Conservation (phyloP, 495 filamentous ascomycete genomes). For the Aspergillus sparsus region DNA sequence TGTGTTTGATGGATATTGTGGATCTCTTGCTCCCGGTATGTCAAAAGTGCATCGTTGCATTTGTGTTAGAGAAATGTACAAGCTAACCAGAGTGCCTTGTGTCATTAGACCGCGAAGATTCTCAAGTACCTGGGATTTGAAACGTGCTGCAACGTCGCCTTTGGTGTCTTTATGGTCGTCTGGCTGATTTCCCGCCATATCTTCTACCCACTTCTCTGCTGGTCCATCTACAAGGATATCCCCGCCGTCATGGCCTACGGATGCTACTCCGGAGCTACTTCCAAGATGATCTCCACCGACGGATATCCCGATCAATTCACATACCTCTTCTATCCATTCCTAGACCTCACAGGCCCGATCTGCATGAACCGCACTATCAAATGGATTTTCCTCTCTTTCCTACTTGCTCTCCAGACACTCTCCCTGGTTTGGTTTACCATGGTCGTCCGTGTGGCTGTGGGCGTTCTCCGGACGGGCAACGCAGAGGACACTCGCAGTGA, state of each 20-base stretch:
- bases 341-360: slow-evolving; percentile 64
- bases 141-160: slow-evolving; percentile 75
- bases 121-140: slow-evolving; percentile 84
- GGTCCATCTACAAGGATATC: slow-evolving; percentile 75
- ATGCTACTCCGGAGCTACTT: slow-evolving; percentile 65
- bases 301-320: slow-evolving; percentile 57
- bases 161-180: slow-evolving; percentile 80
- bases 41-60: slow-evolving; percentile 14
- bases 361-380: slow-evolving; percentile 75
- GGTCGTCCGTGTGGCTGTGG: slow-evolving; percentile 77
- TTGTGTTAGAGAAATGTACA: no score
- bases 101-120: slow-evolving; percentile 78
- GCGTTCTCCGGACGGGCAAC: slow-evolving; percentile 70
- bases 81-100: not conserved
- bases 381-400: slow-evolving; percentile 70
- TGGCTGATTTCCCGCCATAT: slow-evolving; percentile 88
- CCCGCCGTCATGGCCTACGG: slow-evolving; percentile 61
- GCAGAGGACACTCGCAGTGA: slow-evolving; percentile 89
- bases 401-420: slow-evolving; percentile 77
- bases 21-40: slow-evolving; percentile 85
- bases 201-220: slow-evolving; percentile 74
- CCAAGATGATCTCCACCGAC: slow-evolving; percentile 54
- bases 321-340: slow-evolving; percentile 71
- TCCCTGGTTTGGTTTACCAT: slow-evolving; percentile 87
- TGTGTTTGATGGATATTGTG: slow-evolving; percentile 91